Conservation (phyloP, 345 rosid species). For the Lepidium sativum region DNA sequence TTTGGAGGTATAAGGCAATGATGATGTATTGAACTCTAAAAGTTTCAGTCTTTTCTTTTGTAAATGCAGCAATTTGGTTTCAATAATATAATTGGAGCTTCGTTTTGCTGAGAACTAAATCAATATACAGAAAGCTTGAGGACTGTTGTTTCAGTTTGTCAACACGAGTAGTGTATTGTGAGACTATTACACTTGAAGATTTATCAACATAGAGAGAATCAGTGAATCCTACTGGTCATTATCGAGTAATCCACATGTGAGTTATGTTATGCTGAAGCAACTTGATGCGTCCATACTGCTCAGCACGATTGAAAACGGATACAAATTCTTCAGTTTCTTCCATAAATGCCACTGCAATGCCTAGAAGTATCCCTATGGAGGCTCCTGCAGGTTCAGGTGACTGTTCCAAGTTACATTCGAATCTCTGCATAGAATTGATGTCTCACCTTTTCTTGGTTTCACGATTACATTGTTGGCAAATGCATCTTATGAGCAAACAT, state of each 20-base stretch:
- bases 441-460: conserved; percentile 56
- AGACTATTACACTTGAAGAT: not conserved
- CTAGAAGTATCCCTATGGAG: conserved; percentile 35
- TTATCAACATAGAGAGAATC: not conserved
- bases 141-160: not conserved
- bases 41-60: not conserved
- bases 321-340: conserved; percentile 52
- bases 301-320: conserved; percentile 38
- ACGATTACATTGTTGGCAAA: conserved; percentile 23
- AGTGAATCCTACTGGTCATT: not conserved
- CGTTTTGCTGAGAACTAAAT: not conserved
- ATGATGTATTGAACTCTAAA: not conserved
- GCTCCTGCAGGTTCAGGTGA: not conserved
- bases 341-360: conserved; percentile 56
- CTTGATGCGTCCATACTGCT: conserved; percentile 12
- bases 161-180: not conserved
- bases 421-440: conserved; percentile 66
- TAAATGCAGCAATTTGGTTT: not conserved
- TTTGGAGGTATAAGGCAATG: not conserved
- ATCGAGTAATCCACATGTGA: not conserved
- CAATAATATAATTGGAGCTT: not conserved
- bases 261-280: conserved; percentile 3
- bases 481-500: conserved; percentile 60
- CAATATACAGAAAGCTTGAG: not conserved
- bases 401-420: conserved; percentile 43